phyloP scores from a whole-genome alignment of 139 green algal species.

The Coccomyxa sp. region DNA sequence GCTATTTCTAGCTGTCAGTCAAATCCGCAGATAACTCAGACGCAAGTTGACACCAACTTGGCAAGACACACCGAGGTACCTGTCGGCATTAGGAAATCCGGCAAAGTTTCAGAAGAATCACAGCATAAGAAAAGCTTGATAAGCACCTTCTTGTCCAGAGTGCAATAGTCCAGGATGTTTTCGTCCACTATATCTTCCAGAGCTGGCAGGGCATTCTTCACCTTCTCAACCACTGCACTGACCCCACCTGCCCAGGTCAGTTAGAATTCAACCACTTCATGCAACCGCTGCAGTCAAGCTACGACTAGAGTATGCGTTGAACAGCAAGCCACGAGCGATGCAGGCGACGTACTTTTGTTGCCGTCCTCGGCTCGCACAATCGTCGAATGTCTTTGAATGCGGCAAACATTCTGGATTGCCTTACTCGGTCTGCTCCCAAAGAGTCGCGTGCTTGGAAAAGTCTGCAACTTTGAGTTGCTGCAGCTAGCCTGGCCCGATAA shows the following conservation, averaged over 20 bases:
- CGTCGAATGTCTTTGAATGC: no score
- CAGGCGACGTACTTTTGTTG: no score
- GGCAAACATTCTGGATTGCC: no score
- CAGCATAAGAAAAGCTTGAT: constrained; percentile 33
- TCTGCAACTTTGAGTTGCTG: not conserved
- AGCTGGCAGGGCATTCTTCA: not conserved
- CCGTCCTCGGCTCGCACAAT: no score
- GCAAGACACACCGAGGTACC: no score
- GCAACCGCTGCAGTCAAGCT: not conserved
- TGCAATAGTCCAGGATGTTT: constrained; percentile 32
- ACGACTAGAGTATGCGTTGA: not conserved
- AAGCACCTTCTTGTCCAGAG: constrained; percentile 6
- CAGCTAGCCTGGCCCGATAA: not conserved
- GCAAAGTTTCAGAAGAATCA: constrained; percentile 38
- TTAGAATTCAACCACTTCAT: no score
- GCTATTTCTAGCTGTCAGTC: not conserved
- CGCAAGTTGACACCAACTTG: not conserved
- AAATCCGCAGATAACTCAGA: not conserved
- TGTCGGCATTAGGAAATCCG: no score
- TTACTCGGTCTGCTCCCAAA: no score
- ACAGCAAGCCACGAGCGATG: no score
- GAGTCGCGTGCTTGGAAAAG: no score
- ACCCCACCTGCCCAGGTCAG: not conserved
- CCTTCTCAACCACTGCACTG: not conserved
- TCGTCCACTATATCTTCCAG: constrained; percentile 17